These are phyloP conservation scores for Coemansia sp. DNA, from an alignment of 192 early-diverging fungal genomes.

Conservation along the genomic window DNA sequence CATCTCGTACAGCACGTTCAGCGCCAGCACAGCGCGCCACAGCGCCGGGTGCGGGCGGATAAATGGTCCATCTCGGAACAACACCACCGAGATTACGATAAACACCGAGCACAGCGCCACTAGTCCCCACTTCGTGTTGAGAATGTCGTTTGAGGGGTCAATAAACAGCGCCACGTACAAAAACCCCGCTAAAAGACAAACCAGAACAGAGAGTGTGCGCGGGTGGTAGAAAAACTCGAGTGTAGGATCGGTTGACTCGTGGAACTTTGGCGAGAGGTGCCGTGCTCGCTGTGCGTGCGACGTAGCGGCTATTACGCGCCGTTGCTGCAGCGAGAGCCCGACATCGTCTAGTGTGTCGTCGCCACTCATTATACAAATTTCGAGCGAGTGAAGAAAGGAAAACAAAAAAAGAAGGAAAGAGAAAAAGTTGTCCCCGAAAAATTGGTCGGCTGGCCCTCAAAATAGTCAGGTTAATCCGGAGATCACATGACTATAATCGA, in stretches of 20 bases:
- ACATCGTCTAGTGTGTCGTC: conserved; percentile 5
- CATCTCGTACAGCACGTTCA: conserved; percentile 87
- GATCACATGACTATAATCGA: conserved; percentile 13
- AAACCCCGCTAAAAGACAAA: conserved; percentile 42
- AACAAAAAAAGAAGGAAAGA: not conserved
- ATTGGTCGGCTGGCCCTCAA: not conserved
- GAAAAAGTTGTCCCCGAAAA: not conserved
- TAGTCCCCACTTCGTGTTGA: conserved; percentile 52
- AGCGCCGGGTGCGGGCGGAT: conserved; percentile 90
- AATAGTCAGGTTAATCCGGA: not conserved
- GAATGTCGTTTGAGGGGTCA: conserved; percentile 49
- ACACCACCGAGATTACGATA: conserved; percentile 79
- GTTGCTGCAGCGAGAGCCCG: conserved; percentile 16
- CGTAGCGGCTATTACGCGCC: conserved; percentile 18
- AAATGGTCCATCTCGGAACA: conserved; percentile 94
- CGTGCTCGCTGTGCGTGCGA: conserved; percentile 4
- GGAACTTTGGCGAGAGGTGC: conserved; percentile 38
- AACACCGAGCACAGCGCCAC: conserved; percentile 58
- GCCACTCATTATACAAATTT: not conserved
- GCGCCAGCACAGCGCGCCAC: conserved; percentile 84
- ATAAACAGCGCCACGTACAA: conserved; percentile 47
- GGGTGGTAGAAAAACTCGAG: conserved; percentile 53
- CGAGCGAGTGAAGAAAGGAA: not conserved
- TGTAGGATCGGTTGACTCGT: conserved; percentile 51
- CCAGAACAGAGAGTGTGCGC: conserved; percentile 44